These are phyloP conservation scores for Angomonas ambiguus DNA, from an alignment of 208 protist genomes.

Conservation along the genomic window DNA sequence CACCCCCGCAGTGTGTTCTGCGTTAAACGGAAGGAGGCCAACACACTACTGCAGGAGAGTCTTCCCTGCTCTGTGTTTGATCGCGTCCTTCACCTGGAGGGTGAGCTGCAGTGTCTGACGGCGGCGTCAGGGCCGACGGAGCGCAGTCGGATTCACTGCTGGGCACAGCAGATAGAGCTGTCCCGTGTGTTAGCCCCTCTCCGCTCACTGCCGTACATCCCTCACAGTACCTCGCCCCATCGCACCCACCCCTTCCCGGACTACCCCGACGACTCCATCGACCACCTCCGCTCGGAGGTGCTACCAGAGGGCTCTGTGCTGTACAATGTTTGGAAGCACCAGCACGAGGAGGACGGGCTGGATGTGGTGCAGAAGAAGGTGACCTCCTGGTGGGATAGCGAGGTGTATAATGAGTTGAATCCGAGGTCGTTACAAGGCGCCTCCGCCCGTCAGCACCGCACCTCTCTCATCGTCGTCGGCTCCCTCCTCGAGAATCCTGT, in stretches of 20 bases:
- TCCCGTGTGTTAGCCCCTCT: conserved; percentile 32
- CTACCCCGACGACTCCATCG: conserved; percentile 65
- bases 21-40: conserved; percentile 72
- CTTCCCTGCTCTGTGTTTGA: conserved; percentile 78
- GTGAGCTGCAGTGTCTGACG: conserved; percentile 61
- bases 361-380: conserved; percentile 88
- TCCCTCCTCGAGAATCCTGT: conserved; percentile 85
- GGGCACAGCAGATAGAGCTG: conserved; percentile 6
- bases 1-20: conserved; percentile 72
- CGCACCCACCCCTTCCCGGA: conserved; percentile 64
- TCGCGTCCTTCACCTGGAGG: conserved; percentile 73
- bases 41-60: conserved; percentile 66
- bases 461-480: conserved; percentile 79
- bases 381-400: conserved; percentile 80
- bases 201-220: conserved; percentile 48
- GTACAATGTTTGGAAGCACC: not conserved
- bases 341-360: conserved; percentile 9
- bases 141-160: conserved; percentile 40
- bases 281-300: conserved; percentile 45
- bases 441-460: conserved; percentile 20
- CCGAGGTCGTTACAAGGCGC: conserved; percentile 51
- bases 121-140: conserved; percentile 61
- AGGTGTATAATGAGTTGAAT: conserved; percentile 88
- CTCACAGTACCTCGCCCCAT: conserved; percentile 38
- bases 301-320: conserved; percentile 9